Percentiles rank a stretch among this genome's conserved stretches.
Conservation (phyloP, 768 basidiomycete genomes). For the Gloeophyllum trabeum region DNA sequence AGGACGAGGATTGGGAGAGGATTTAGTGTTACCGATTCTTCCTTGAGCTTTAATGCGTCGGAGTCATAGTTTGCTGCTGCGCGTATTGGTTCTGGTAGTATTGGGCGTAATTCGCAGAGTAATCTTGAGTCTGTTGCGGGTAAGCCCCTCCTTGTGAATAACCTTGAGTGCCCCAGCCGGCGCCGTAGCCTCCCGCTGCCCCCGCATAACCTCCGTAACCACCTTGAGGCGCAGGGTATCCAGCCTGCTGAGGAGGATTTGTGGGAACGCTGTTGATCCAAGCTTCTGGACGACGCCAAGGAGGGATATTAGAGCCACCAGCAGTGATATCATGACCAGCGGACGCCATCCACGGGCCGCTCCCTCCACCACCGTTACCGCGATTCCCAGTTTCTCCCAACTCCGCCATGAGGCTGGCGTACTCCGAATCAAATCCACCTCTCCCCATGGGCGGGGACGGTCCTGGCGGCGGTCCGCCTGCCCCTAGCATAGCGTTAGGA, state of each 20-base stretch:
- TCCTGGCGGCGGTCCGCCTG: slow-evolving; percentile 1
- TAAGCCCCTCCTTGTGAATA: slow-evolving; percentile 29
- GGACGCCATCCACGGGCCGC: slow-evolving; percentile 57
- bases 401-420: slow-evolving; percentile 95
- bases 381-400: slow-evolving; percentile 75
- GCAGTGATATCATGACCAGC: slow-evolving; percentile 44
- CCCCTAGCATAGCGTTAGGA: slow-evolving; percentile 41
- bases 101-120: slow-evolving; percentile 66
- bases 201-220: slow-evolving; percentile 29
- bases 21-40: too few relatives aligned
- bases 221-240: slow-evolving; percentile 59
- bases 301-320: slow-evolving; percentile 71
- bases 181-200: slow-evolving; percentile 9
- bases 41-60: too few relatives aligned
- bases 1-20: too few relatives aligned
- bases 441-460: slow-evolving; percentile 25
- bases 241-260: slow-evolving; percentile 36
- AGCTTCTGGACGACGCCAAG: slow-evolving; percentile 85
- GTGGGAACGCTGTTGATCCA: slow-evolving; percentile 49
- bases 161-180: slow-evolving; percentile 20
- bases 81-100: slow-evolving; percentile 86
- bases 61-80: slow-evolving; percentile 67
- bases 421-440: slow-evolving; percentile 96
- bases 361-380: slow-evolving; percentile 35
- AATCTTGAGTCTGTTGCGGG: slow-evolving; percentile 47